Evolutionary conservation across 2,329 filamentous ascomycete species (phyloP).

Genomic region (Aureobasidium subglaciale): DNA sequence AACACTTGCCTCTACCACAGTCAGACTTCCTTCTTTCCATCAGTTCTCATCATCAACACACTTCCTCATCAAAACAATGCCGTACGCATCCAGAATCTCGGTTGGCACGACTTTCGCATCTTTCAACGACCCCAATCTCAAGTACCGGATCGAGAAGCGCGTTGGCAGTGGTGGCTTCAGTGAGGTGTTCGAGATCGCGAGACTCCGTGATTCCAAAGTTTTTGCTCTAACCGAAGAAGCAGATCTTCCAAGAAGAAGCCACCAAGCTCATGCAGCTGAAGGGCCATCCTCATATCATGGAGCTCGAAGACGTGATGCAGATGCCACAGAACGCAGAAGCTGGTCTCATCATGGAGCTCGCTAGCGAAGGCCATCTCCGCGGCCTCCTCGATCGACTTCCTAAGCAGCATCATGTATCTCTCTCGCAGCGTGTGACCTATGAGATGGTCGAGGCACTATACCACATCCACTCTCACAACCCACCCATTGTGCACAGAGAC

Average conservation of each 20-base stretch:
- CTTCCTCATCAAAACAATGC: background rate
- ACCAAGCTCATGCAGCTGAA: background rate
- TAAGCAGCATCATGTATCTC: background rate
- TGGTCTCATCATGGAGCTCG: background rate
- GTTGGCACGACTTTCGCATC: background rate
- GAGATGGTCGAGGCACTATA: slow-evolving; percentile 1
- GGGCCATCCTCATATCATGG: background rate
- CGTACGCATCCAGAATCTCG: background rate
- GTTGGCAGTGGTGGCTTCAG: background rate
- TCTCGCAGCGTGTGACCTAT: background rate
- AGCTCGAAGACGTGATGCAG: background rate
- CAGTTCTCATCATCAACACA: background rate
- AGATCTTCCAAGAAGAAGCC: background rate
- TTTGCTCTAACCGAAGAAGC: background rate
- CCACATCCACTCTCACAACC: background rate
- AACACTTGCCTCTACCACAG: background rate
- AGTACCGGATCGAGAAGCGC: background rate
- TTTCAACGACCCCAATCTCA: background rate
- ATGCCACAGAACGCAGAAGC: background rate
- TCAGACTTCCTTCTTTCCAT: background rate
- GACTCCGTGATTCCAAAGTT: background rate
- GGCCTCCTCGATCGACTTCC: background rate
- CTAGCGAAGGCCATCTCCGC: background rate
- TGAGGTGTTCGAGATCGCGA: background rate
- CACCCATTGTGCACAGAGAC: slow-evolving; percentile 10